These are phyloP conservation scores for Auriscalpium microsporum DNA, from an alignment of 768 basidiomycete species.

Conservation along the genomic window DNA sequence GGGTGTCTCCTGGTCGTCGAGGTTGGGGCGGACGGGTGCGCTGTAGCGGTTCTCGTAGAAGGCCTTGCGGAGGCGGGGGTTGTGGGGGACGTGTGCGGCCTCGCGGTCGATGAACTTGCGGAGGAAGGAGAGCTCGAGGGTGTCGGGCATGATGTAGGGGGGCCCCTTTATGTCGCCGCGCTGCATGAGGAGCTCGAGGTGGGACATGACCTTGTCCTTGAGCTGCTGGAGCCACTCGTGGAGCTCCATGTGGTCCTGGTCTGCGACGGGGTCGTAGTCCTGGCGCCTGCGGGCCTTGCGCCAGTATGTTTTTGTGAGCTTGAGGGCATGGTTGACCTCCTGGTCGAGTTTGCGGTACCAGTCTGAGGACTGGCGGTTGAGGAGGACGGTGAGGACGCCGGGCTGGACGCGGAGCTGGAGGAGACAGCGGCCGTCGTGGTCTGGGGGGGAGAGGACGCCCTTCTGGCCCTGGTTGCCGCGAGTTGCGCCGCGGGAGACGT, in stretches of 20 bases:
- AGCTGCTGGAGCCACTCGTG: conserved; percentile 84
- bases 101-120: conserved; percentile 80
- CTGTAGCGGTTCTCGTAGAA: conserved; percentile 9
- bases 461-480: conserved; percentile 83
- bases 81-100: conserved; percentile 65
- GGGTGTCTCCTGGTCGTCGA: conserved; percentile 6
- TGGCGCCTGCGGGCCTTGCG: conserved; percentile 67
- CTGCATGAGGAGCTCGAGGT: conserved; percentile 80
- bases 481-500: conserved; percentile 77
- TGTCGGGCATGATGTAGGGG: conserved; percentile 74
- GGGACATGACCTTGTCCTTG: conserved; percentile 85
- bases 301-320: conserved; percentile 83
- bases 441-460: conserved; percentile 62
- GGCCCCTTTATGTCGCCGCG: conserved; percentile 82
- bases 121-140: conserved; percentile 68
- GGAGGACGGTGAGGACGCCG: conserved; percentile 65
- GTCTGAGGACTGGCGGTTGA: conserved; percentile 71
- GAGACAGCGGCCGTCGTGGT: conserved; percentile 65
- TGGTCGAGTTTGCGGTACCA: conserved; percentile 75
- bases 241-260: conserved; percentile 84
- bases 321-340: conserved; percentile 74
- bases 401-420: conserved; percentile 81
- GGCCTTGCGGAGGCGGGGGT: conserved; percentile 56
- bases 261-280: conserved; percentile 77
- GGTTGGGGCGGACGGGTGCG: conserved; percentile 2